These are phyloP conservation scores for Nyssa sinensis DNA, from an alignment of 148 eudicot genomes.

Conservation along the genomic window DNA sequence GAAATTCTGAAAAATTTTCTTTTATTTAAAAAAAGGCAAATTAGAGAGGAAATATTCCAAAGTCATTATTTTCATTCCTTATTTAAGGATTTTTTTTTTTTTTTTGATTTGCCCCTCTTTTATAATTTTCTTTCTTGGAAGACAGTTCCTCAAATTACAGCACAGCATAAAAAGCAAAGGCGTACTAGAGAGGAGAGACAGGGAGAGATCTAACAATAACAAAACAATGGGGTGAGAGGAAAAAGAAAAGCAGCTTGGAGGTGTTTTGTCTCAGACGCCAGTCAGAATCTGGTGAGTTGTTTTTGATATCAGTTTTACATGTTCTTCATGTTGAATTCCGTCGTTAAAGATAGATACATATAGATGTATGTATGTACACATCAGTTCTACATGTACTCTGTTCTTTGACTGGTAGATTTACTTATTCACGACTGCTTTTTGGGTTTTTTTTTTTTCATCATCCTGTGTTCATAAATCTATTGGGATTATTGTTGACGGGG, in stretches of 20 bases:
- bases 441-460: constrained; percentile 1
- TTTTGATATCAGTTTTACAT: constrained; percentile 1
- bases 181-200: constrained; percentile 15
- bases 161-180: constrained; percentile 30
- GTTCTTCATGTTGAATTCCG: background rate
- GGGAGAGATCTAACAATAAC: constrained; percentile 22
- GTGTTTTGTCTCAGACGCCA: constrained; percentile 11
- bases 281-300: constrained; percentile 17
- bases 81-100: background rate
- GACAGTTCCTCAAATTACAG: constrained; percentile 17
- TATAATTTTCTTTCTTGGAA: background rate
- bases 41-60: background rate
- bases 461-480: background rate
- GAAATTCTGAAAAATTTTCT: too few relatives aligned
- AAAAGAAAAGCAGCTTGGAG: constrained; percentile 22
- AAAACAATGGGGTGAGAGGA: constrained; percentile 37
- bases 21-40: background rate
- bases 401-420: constrained; percentile 5
- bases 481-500: background rate
- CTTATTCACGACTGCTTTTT: background rate
- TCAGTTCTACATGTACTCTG: background rate
- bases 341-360: background rate
- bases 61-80: background rate
- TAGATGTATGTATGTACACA: background rate
- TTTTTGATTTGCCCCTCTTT: background rate